Evolutionary conservation across 805 yeast genomes (phyloP), one percentile per base, ranked within the genome.

Genomic region (Kuraishia piskuri): DNA sequence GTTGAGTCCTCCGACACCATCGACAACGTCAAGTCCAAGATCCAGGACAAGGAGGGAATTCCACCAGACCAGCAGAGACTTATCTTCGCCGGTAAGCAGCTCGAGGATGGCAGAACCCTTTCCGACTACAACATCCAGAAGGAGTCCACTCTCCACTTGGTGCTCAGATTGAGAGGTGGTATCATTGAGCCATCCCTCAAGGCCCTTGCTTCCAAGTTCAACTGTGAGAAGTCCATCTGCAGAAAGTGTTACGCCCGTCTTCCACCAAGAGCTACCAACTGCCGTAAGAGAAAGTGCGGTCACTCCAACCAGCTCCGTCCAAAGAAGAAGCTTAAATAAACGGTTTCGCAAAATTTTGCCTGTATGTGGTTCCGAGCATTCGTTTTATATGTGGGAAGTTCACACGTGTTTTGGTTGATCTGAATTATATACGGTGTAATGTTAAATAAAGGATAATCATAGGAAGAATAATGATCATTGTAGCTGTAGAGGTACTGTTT

Each of bases 211-310:
- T 89, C 97, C 75, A 94, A 94, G 83, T 94, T 88, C 92, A 94
- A 94, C 96, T 94, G 98, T 85, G 99, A 94, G 66, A 94, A 94
- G 82, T 77, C 96, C 65, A 92, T 94, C 77, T 94, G 99, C 86
- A 95, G 99, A 82, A 89, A 91, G 78, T 94, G 99, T 84, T 94
- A 94, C 87, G 97, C 99, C 71, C 94, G 99, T 86, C 91, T 94
- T 75, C 99, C 99, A 74, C 97, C 99, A 80, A 95, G 98, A 88
- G 99, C 99, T 70, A 94, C 98, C 80, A 94, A 94, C 97, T 94
- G 99, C 87, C 90, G 99, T 85, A 94, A 94, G 98, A 90, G 97
- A 90, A 94, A 94, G 87, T 94, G 99, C 82, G 99, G 99, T 74
- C 99, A 94, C 95, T 84, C 97, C 77, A 94, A 94, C 86, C 99